Percentiles rank a stretch among this genome's conserved stretches.
phyloP scores from a whole-genome alignment of 129 eudicot species.

The Arctium lappa region DNA sequence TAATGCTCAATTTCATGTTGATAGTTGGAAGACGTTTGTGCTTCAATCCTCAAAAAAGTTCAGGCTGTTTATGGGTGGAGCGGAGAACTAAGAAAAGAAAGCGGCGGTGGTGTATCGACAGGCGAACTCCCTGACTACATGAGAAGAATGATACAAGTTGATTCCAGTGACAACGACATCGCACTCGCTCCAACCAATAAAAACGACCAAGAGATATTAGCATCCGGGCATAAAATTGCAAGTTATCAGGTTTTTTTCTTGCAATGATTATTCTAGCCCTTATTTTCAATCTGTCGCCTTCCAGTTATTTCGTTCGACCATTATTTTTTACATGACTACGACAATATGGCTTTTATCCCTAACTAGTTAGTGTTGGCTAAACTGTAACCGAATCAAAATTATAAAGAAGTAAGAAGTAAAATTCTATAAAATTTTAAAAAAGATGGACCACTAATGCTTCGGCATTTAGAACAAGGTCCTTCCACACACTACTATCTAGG shows the following conservation, averaged over 20 bases:
- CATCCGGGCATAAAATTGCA: slow-evolving; percentile 63
- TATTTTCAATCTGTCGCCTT: neutral
- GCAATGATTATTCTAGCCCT: neutral
- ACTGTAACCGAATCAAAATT: too few species aligned
- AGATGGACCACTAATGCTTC: too few species aligned
- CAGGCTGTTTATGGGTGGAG: slow-evolving; percentile 66
- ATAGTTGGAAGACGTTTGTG: slow-evolving; percentile 58
- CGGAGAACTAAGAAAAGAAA: slow-evolving; percentile 55
- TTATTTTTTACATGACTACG: neutral
- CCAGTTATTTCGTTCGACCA: neutral
- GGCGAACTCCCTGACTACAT: slow-evolving; percentile 67
- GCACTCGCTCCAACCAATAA: slow-evolving; percentile 19
- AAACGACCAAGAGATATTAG: slow-evolving; percentile 48
- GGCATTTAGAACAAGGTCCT: too few species aligned
- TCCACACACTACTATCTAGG: too few species aligned
- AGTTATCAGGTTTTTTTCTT: slow-evolving; percentile 74
- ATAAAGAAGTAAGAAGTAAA: too few species aligned
- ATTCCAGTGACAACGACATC: slow-evolving; percentile 21
- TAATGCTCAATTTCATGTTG: neutral
- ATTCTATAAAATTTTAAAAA: too few species aligned
- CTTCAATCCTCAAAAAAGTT: slow-evolving; percentile 52
- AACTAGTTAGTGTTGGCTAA: too few species aligned
- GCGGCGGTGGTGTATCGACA: slow-evolving; percentile 62
- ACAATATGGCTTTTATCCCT: too few species aligned
- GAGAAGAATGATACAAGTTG: slow-evolving; percentile 37